phyloP scores from a whole-genome alignment of 331 rosid species.

The Spiraea crenata region DNA sequence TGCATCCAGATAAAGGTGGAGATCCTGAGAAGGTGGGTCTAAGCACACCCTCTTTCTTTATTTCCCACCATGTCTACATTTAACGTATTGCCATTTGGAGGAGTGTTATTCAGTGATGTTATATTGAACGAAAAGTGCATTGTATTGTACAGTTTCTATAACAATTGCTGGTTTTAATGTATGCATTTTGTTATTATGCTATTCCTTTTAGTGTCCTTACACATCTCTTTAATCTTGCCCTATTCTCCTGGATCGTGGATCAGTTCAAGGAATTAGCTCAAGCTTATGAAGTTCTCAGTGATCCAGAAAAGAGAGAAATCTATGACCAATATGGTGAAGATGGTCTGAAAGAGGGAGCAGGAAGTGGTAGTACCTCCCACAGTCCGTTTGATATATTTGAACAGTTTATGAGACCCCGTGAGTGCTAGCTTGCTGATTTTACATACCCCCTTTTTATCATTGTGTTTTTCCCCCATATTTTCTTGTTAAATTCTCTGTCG shows the following conservation, averaged over 20 bases:
- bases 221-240: not conserved
- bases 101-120: not conserved
- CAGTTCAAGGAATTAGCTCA: constrained; percentile 79
- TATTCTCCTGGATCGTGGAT: constrained; percentile 11
- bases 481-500: constrained; percentile 6
- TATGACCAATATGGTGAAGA: constrained; percentile 82
- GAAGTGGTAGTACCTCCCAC: constrained; percentile 50
- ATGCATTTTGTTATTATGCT: not conserved
- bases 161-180: not conserved
- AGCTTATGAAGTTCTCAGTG: constrained; percentile 71
- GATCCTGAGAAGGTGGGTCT: constrained; percentile 69
- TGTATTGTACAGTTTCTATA: not conserved
- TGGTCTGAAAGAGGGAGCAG: constrained; percentile 72
- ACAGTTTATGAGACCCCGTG: constrained; percentile 47
- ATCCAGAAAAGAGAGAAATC: constrained; percentile 64
- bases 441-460: not conserved
- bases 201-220: not conserved
- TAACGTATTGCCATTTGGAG: not conserved
- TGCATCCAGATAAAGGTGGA: constrained; percentile 82
- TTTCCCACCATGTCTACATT: not conserved
- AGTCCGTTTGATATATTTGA: constrained; percentile 71
- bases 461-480: not conserved
- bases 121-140: not conserved
- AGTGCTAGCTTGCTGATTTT: constrained; percentile 16
- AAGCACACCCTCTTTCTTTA: not conserved